Base-by-base conservation (phyloP, 2,329 filamentous ascomycete species). In the Trichoderma endophyticum region DNA sequence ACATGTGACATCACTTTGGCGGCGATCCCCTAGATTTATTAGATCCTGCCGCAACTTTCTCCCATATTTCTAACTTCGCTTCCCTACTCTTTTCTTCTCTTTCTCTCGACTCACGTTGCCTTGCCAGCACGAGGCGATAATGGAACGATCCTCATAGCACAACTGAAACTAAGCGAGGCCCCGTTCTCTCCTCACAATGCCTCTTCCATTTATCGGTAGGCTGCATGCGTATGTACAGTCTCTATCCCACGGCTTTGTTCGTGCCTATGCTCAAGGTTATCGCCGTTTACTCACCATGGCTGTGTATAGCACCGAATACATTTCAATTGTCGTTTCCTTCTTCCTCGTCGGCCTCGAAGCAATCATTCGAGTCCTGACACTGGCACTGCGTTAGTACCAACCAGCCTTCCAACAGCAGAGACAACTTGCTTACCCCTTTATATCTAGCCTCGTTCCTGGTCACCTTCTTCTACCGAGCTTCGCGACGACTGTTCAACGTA, bases 281-380 rank as follows among this genome's bases (percentile, higher is more conserved):
- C 61, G 64, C 56, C 48, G 32, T 65, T 69, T 62, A 43, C 57
- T 71, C 56, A 30, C 5, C 32, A 66, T 67, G 34, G 61, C 32
- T 11, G 18, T 66, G 24, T 51, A 73, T 75, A 94, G 92, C 81
- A 88, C 88, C 82, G 95, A 99, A 84, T 98, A 98, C 83, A 83
- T 97, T 74, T 94, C 95, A 51, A 89, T 99, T 57, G 83, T 96
- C 61, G 90, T 91, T 70, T 98, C 95, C 8, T 92, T 98, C 78
- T 78, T 93, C 67, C 88, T 99, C 48, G 91, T 98, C 72, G 87
- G 90, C 61, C 86, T 97, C 75, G 96, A 99, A 82, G 90, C 91
- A 71, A 78, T 97, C 73, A 92, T 97, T 77, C 91, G 95, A 77
- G 85, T 97, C 72, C 89, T 97, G 74, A 98, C 96, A 2, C 88